phyloP scores from a whole-genome alignment of 345 rosid genomes.

The Zanthoxylum bungeanum region DNA sequence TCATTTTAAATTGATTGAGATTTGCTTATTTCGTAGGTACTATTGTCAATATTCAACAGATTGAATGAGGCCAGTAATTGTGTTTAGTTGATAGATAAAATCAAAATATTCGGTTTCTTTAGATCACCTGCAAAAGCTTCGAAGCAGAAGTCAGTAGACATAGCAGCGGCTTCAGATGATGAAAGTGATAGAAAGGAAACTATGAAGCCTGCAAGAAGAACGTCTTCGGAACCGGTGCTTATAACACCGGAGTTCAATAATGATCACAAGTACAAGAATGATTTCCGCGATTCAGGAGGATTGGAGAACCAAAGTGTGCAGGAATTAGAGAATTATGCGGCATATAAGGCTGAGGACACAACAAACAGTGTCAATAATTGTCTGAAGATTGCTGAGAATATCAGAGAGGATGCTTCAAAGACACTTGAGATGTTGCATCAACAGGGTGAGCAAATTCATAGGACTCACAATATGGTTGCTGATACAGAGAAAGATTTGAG shows the following conservation, averaged over 20 bases:
- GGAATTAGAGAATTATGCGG: constrained; percentile 84
- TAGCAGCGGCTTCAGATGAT: constrained; percentile 35
- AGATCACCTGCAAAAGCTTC: constrained; percentile 16
- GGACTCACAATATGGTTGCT: constrained; percentile 71
- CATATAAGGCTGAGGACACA: constrained; percentile 80
- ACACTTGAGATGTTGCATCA: constrained; percentile 80
- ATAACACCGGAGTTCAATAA: constrained; percentile 25
- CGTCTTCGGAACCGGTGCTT: constrained; percentile 64
- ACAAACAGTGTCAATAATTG: constrained; percentile 71
- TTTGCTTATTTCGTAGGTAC: constrained; percentile 3
- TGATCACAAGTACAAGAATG: constrained; percentile 42
- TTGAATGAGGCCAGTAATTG: not conserved
- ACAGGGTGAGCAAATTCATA: constrained; percentile 86
- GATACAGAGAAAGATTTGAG: constrained; percentile 80
- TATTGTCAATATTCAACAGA: no score
- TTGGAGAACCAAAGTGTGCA: constrained; percentile 71
- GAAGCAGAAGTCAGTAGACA: constrained; percentile 18
- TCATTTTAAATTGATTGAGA: not conserved
- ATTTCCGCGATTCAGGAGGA: constrained; percentile 69
- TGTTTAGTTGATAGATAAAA: not conserved
- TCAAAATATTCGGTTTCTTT: constrained; percentile 66
- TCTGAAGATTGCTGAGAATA: constrained; percentile 78
- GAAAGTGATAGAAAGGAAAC: constrained; percentile 34
- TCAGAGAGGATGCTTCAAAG: constrained; percentile 65
- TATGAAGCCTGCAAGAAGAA: constrained; percentile 47